phyloP scores from a whole-genome alignment of 2,329 filamentous ascomycete species.

The Metarhizium humberi region DNA sequence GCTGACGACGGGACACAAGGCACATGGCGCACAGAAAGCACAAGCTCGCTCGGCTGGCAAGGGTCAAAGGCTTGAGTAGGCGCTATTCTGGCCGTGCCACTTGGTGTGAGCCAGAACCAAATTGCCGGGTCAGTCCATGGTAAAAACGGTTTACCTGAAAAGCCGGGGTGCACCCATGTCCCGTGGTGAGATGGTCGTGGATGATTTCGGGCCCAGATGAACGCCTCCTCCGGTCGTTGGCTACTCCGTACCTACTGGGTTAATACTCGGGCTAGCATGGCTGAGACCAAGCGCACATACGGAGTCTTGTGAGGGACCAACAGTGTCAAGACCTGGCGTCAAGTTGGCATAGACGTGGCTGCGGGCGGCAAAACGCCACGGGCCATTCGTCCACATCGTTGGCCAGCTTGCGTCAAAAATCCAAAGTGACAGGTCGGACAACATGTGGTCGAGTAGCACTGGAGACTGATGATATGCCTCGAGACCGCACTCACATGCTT shows the following conservation, averaged over 20 bases:
- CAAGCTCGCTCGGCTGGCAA: not conserved
- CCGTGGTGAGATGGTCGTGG: too few relatives aligned
- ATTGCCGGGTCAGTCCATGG: not conserved
- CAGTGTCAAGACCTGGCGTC: not conserved
- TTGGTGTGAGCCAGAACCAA: not conserved
- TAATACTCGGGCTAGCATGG: too few relatives aligned
- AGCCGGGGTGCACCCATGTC: too few relatives aligned
- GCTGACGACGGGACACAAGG: too few relatives aligned
- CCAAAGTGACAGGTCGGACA: not conserved
- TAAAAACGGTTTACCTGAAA: too few relatives aligned
- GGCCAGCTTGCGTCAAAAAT: not conserved
- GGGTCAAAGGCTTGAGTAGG: not conserved
- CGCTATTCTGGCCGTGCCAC: not conserved
- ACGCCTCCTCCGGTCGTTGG: too few relatives aligned
- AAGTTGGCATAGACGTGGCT: not conserved
- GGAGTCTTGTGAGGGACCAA: not conserved
- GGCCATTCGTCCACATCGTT: not conserved
- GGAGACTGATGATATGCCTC: not conserved
- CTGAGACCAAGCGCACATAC: too few relatives aligned
- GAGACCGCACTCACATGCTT: not conserved
- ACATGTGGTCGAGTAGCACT: not conserved
- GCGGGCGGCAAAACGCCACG: not conserved
- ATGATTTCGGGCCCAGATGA: too few relatives aligned
- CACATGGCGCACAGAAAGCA: not conserved
- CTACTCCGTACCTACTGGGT: too few relatives aligned